Conservation (phyloP, 495 filamentous ascomycete genomes). For the Neurospora terricola region DNA sequence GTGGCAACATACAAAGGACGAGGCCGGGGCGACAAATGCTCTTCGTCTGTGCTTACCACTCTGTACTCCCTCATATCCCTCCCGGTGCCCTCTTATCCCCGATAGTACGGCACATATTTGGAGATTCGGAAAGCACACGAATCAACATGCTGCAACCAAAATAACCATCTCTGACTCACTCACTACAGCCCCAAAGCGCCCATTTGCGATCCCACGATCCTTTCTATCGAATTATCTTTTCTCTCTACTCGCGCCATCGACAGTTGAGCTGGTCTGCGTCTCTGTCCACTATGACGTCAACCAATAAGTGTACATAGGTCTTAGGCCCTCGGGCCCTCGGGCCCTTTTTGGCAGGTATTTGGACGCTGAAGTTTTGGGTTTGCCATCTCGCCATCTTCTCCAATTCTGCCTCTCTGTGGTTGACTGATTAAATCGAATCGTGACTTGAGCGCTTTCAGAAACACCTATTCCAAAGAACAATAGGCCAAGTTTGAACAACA, state of each 20-base stretch:
- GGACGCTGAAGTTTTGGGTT: background rate
- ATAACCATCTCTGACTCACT: background rate
- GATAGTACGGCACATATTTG: background rate
- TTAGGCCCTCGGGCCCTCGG: background rate
- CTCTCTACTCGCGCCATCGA: background rate
- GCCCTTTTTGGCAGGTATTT: background rate
- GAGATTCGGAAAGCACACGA: background rate
- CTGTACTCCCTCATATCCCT: background rate
- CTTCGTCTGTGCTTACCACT: background rate
- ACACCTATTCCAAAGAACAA: background rate
- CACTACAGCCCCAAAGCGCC: background rate
- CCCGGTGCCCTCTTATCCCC: background rate
- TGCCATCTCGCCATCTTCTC: background rate
- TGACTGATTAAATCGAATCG: no score
- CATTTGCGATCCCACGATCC: background rate
- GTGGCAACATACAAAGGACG: background rate
- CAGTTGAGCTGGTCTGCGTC: background rate
- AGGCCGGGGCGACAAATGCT: background rate
- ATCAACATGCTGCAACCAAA: background rate
- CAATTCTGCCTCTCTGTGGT: background rate
- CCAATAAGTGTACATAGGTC: background rate
- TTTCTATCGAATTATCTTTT: background rate
- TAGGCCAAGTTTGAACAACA: background rate
- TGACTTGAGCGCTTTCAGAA: background rate
- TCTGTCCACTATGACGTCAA: background rate